A percentile compares a stretch with the other conserved stretches of the same genome.
Evolutionary conservation across 2,329 filamentous ascomycete species (phyloP).

Genomic region (Fusarium robinianum): DNA sequence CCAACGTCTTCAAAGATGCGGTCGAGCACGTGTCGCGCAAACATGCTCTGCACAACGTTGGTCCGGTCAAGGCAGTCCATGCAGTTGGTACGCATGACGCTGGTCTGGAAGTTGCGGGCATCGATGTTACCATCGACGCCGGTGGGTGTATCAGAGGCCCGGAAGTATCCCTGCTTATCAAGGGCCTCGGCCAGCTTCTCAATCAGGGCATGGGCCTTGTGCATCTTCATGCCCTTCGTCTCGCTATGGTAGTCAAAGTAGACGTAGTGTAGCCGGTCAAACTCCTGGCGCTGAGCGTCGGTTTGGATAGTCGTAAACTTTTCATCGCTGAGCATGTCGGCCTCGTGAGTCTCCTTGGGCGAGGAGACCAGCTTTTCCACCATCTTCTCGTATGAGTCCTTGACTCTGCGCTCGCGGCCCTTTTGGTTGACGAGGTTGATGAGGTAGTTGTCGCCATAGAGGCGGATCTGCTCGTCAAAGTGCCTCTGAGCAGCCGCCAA

Average conservation of each 20-base stretch:
- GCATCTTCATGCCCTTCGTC: constrained; percentile 93
- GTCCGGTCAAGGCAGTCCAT: constrained; percentile 99
- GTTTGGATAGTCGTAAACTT: constrained; percentile 80
- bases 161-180: constrained; percentile 85
- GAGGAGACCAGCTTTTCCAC: constrained; percentile 74
- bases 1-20: constrained; percentile 87
- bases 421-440: constrained; percentile 98
- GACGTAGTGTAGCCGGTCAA: constrained; percentile 89
- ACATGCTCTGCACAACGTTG: constrained; percentile 97
- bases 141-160: constrained; percentile 82
- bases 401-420: constrained; percentile 85
- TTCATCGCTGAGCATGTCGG: constrained; percentile 71
- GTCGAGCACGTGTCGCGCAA: constrained; percentile 86
- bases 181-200: constrained; percentile 80
- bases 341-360: constrained; percentile 67
- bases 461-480: constrained; percentile 88
- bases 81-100: constrained; percentile 95
- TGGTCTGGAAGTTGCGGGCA: constrained; percentile 78
- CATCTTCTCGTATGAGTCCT: constrained; percentile 92
- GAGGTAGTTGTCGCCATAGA: constrained; percentile 96
- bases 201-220: constrained; percentile 84
- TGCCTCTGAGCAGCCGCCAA: constrained; percentile 79
- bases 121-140: constrained; percentile 73
- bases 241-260: constrained; percentile 99
- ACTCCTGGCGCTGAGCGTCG: constrained; percentile 61